Evolutionary conservation across 2,329 filamentous ascomycete species (phyloP).

Genomic region (Polytolypa hystricis): DNA sequence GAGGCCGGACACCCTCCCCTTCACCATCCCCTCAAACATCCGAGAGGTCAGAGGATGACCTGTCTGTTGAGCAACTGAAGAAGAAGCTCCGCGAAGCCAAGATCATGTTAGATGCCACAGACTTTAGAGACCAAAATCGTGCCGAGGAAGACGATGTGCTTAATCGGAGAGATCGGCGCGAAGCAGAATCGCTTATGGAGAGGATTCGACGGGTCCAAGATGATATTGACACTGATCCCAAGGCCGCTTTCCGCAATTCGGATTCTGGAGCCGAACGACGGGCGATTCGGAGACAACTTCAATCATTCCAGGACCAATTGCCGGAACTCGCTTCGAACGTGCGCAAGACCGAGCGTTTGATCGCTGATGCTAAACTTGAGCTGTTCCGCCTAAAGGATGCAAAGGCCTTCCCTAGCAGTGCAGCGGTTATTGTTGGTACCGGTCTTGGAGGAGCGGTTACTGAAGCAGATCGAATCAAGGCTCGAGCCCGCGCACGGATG

Average conservation of each 20-base stretch:
- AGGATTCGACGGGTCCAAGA: constrained; percentile 85
- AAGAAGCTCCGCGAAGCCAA: constrained; percentile 94
- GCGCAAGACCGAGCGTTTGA: constrained; percentile 78
- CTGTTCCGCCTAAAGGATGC: constrained; percentile 89
- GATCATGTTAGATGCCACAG: constrained; percentile 86
- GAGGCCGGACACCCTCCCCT: constrained; percentile 64
- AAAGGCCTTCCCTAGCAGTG: constrained; percentile 76
- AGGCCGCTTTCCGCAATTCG: constrained; percentile 55
- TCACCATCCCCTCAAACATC: constrained; percentile 56
- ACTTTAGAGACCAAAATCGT: constrained; percentile 85
- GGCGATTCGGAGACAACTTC: constrained; percentile 76
- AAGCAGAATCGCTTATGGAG: constrained; percentile 87
- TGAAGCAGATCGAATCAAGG: constrained; percentile 88
- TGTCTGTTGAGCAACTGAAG: constrained; percentile 73
- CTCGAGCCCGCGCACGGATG: constrained; percentile 95
- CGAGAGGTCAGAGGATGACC: constrained; percentile 61
- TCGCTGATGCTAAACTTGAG: constrained; percentile 82
- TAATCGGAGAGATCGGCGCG: constrained; percentile 78
- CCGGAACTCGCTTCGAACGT: constrained; percentile 89
- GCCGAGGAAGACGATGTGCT: constrained; percentile 85
- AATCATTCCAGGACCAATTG: constrained; percentile 76
- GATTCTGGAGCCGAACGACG: constrained; percentile 85
- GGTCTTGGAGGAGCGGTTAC: constrained; percentile 84
- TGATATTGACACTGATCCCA: constrained; percentile 86
- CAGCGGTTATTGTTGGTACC: constrained; percentile 74